A percentile compares a stretch with the other conserved stretches of the same genome.
phyloP scores from a whole-genome alignment of 2,329 filamentous ascomycete species.

The Fusarium sp. region DNA sequence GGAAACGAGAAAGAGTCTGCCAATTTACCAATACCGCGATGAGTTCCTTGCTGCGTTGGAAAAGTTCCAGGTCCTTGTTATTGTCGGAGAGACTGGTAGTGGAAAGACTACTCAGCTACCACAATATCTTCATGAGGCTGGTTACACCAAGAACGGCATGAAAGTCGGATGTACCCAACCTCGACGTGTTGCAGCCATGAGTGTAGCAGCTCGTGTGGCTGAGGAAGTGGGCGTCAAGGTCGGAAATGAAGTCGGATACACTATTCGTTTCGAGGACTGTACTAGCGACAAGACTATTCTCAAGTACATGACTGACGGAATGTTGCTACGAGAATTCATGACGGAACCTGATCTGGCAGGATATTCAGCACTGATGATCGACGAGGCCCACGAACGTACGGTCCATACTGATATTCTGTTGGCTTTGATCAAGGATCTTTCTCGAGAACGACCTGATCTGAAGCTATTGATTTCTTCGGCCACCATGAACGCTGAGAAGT shows the following conservation, averaged over 20 bases:
- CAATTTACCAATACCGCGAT: slow-evolving; percentile 89
- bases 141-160: slow-evolving; percentile 83
- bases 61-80: slow-evolving; percentile 86
- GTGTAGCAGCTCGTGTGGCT: slow-evolving; percentile 93
- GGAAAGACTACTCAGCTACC: slow-evolving; percentile 97
- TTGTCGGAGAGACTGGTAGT: slow-evolving; percentile 93
- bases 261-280: slow-evolving; percentile 93
- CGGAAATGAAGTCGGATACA: slow-evolving; percentile 92
- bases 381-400: slow-evolving; percentile 96
- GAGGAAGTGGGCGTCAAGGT: slow-evolving; percentile 93
- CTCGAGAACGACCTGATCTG: slow-evolving; percentile 82
- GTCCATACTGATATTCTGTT: slow-evolving; percentile 91
- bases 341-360: slow-evolving; percentile 85
- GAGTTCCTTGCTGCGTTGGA: slow-evolving; percentile 88
- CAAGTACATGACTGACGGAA: slow-evolving; percentile 98
- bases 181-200: slow-evolving; percentile 95
- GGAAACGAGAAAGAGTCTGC: slow-evolving; percentile 88
- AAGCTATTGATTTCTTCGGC: slow-evolving; percentile 94
- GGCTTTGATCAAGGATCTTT: slow-evolving; percentile 88
- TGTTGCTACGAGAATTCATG: slow-evolving; percentile 90
- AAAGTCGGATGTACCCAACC: slow-evolving; percentile 96
- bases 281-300: slow-evolving; percentile 91
- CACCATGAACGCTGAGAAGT: slow-evolving; percentile 93
- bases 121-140: slow-evolving; percentile 92
- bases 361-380: slow-evolving; percentile 93